Base-by-base conservation (phyloP, 2,329 filamentous ascomycete genomes). In the Chalara sp. region DNA sequence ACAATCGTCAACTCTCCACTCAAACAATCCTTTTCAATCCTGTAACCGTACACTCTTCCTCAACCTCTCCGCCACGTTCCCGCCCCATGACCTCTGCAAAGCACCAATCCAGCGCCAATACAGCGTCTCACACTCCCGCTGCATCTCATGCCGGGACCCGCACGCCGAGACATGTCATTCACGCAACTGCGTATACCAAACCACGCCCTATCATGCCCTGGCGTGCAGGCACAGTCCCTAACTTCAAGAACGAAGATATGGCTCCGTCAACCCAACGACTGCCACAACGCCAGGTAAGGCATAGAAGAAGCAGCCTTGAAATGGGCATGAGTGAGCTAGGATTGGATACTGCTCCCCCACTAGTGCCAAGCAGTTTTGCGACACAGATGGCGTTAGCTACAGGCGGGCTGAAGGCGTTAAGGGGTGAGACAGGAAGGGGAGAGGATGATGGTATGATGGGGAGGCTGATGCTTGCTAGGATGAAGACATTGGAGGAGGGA, bases 401-500 rank as follows among this genome's bases (percentile, higher is more conserved):
- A 46, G 83, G 83, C 11, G 80, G 79, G 21, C 68, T 83, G 48
- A 78, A 77, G 60, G 69, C 65, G 32, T 47, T 64, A 65, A 32
- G 70, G 50, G 64, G 72, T 49, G 72, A 65, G 30, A 68, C 69
- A 10, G 71, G 71, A 30, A 72, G 73, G 32, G 59, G 57, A 33
- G 57, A 58, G 74, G 75, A 80, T 66, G 85, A 88, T 62, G 80
- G 87, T 40, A 86, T 91, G 78, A 83, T 86, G 63, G 79, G 84
- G 58, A 80, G 89, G 50, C 77, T 96, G 44, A 86, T 96, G 68
- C 73, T 96, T 44, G 89, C 89, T 6, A 77, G 89, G 33, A 96
- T 96, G 89, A 93, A 93, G 66, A 92, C 86, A 6, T 76, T 97
- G 2, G 91, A 97, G 66, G 89, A 95, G 68, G 86, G 90, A 11